Percentiles rank a stretch among this genome's conserved stretches.
These are phyloP conservation scores for Arabidopsis lyrata DNA, from an alignment of 441 rosid species.

Conservation along the genomic window DNA sequence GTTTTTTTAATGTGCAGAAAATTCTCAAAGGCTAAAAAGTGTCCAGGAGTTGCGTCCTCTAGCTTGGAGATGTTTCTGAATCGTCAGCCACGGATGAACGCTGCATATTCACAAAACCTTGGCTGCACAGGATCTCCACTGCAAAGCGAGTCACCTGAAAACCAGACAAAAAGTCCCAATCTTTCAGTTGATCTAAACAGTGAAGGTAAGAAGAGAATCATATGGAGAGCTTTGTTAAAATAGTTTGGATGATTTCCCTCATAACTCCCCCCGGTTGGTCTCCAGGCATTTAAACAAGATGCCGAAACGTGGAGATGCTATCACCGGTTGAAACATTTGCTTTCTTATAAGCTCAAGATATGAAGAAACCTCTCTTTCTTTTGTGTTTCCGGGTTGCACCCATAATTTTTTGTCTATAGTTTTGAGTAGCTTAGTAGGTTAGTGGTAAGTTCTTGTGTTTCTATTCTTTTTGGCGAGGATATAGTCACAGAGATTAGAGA, in stretches of 20 bases:
- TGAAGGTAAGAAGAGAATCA: conserved; percentile 50
- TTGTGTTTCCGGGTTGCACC: neutral
- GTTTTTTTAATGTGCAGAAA: conserved; percentile 50
- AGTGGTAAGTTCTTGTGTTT: conserved; percentile 18
- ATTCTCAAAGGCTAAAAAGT: conserved; percentile 57
- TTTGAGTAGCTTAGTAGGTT: conserved; percentile 19
- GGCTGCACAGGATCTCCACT: conserved; percentile 35
- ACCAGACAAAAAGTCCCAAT: conserved; percentile 45
- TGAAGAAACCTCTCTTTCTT: neutral
- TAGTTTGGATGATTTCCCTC: neutral
- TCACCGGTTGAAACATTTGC: neutral
- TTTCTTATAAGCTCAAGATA: neutral
- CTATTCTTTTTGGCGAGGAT: neutral
- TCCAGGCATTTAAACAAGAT: conserved; percentile 8
- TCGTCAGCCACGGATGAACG: conserved; percentile 51
- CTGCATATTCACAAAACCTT: conserved; percentile 55
- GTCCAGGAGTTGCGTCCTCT: conserved; percentile 48
- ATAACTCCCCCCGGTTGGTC: neutral
- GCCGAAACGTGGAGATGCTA: neutral
- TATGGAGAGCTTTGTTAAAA: neutral
- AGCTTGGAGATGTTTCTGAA: conserved; percentile 57
- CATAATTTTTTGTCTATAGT: conserved; percentile 25
- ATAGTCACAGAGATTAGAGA: neutral
- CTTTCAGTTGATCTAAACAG: conserved; percentile 64
- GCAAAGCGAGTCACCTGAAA: conserved; percentile 46